phyloP scores from a whole-genome alignment of 371 early-diverging fungal species.

The Choanephora cucurbitarum region DNA sequence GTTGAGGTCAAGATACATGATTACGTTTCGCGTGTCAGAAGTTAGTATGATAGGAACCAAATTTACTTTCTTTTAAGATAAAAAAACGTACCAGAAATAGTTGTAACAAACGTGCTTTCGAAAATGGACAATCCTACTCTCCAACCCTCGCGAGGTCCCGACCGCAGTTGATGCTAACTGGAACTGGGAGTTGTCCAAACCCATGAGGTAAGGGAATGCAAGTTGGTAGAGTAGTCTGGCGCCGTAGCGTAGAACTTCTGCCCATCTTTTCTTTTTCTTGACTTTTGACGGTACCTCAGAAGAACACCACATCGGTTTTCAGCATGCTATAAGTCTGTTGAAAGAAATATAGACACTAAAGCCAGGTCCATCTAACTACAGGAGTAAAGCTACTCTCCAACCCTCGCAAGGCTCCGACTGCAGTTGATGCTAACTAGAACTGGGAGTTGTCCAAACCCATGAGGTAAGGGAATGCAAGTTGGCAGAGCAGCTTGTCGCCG shows the following conservation, averaged over 20 bases:
- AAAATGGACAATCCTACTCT: constrained; percentile 11
- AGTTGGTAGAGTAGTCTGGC: constrained; percentile 13
- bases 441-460: constrained; percentile 17
- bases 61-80: no score
- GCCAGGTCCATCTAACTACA: not conserved
- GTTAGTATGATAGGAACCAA: no score
- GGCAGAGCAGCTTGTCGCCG: constrained; percentile 12
- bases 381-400: not conserved
- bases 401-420: constrained; percentile 3
- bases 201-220: constrained; percentile 16
- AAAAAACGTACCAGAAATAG: no score
- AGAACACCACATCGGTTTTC: constrained; percentile 17
- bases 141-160: constrained; percentile 7
- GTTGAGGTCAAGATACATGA: no score
- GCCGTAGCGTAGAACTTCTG: constrained; percentile 10
- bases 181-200: constrained; percentile 16
- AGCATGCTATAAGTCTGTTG: constrained; percentile 10
- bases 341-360: constrained; percentile 8
- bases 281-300: constrained; percentile 2
- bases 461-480: constrained; percentile 16
- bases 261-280: no score
- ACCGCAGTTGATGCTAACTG: constrained; percentile 7
- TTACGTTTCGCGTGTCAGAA: no score
- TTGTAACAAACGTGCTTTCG: no score
- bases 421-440: constrained; percentile 5